Percentiles rank a stretch among this genome's conserved stretches.
These are phyloP conservation scores for Adenanthera pavonina DNA, from an alignment of 306 rosid species.

Conservation along the genomic window DNA sequence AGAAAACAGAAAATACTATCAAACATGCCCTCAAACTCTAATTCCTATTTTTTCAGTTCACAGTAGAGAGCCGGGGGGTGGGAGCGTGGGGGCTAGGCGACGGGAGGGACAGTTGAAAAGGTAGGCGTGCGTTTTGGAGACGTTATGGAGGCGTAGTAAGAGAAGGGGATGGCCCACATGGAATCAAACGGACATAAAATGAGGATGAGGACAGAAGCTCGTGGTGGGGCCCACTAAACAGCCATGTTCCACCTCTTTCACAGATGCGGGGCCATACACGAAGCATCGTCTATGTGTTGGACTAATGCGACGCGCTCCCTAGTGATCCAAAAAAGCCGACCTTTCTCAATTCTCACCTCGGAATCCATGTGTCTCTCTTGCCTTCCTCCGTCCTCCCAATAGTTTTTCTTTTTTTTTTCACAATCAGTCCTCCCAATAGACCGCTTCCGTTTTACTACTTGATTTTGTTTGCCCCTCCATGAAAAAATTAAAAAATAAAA, in stretches of 20 bases:
- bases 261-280: not conserved
- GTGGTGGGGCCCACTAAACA: slow-evolving; percentile 57
- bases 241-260: slow-evolving; percentile 36
- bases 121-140: slow-evolving; percentile 26
- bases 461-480: not conserved
- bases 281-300: slow-evolving; percentile 7
- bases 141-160: slow-evolving; percentile 15
- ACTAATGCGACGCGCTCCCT: slow-evolving; percentile 13
- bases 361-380: slow-evolving; percentile 37
- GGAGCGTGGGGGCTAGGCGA: not conserved
- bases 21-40: too few relatives aligned
- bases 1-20: too few relatives aligned
- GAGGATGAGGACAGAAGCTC: slow-evolving; percentile 31
- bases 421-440: not conserved
- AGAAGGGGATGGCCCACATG: slow-evolving; percentile 39
- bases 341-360: not conserved
- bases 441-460: not conserved
- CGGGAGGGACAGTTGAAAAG: not conserved
- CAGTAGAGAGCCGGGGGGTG: too few relatives aligned
- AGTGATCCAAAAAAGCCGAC: slow-evolving; percentile 10
- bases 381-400: not conserved
- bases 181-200: slow-evolving; percentile 32
- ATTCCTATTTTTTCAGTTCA: too few relatives aligned
- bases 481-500: too few relatives aligned
- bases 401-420: too few relatives aligned